Evolutionary conservation across 2,329 filamentous ascomycete genomes (phyloP), one percentile per base, ranked within the genome.

Genomic region (Claviceps monticola): DNA sequence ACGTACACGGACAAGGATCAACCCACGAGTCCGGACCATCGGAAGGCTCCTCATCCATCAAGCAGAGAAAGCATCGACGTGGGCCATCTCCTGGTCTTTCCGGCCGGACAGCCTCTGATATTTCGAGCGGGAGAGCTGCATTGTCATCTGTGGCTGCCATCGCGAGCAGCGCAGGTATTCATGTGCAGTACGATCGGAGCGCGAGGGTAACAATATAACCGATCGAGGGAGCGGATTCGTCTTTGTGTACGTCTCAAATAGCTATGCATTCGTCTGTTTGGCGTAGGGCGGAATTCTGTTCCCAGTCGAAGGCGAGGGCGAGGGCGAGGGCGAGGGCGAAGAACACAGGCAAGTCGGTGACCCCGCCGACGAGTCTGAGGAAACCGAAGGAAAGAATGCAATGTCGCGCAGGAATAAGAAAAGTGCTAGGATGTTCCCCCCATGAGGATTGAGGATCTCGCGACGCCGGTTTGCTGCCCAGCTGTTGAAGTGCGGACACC

Each of bases 1-100:
- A 75, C 13, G 87, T 89, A 68, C 93, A 98, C 0, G 84, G 85
- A 64, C 93, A 98, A 1, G 93, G 90, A 51, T 85, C 86, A 45
- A 88, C 82, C 91, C 93, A 98, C 51, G 71, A 66, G 46, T 68
- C 64, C 4, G 75, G 72, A 8, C 73, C 61, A 19, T 70, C 66
- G 9, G 64, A 67, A 41, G 79, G 73, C 26, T 70, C 69, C 56
- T 80, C 71, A 48, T 79, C 79, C 56, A 71, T 73, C 34, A 82
- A 72, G 62, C 80, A 84, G 60, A 84, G 80, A 67, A 81, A 84
- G 70, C 80, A 84, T 60, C 71, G 72, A 48, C 70, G 69, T 17
- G 62, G 64, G 4, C 60, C 54, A 41, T 68, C 61, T 44, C 55
- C 51, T 5, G 56, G 51, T 49, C 54, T 55, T n/a, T 55, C 54